Percentiles rank a stretch among this genome's conserved stretches.
Evolutionary conservation across 345 rosid genomes (phyloP).

Genomic region (Eucalyptus guilfoylei): DNA sequence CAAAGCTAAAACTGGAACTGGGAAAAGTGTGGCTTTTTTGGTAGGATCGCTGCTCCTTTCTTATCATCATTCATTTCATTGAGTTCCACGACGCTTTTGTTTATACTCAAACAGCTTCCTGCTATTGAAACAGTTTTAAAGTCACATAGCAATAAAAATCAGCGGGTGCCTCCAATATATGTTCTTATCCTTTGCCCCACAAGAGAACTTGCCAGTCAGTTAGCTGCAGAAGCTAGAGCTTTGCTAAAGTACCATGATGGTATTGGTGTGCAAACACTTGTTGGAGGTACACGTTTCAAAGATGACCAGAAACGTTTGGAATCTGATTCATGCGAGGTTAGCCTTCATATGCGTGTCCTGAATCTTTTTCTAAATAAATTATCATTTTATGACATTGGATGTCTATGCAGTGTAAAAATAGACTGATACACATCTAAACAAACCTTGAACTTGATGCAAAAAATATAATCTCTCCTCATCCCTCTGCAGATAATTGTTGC

Average conservation of each 20-base stretch:
- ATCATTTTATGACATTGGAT: background rate
- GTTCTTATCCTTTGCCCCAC: constrained; percentile 87
- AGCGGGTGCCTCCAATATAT: constrained; percentile 37
- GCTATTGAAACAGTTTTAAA: constrained; percentile 97
- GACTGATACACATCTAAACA: background rate
- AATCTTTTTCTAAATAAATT: background rate
- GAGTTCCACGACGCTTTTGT: constrained; percentile 9
- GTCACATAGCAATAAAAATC: constrained; percentile 24
- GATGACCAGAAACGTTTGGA: constrained; percentile 77
- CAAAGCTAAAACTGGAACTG: constrained; percentile 93
- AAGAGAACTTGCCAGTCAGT: constrained; percentile 91
- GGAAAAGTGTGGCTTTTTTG: constrained; percentile 85
- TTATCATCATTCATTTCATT: background rate
- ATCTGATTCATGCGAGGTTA: constrained; percentile 88
- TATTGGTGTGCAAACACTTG: constrained; percentile 73
- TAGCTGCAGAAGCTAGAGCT: constrained; percentile 91
- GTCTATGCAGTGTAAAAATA: background rate
- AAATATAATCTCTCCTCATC: background rate
- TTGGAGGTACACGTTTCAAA: constrained; percentile 94
- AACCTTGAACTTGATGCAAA: background rate
- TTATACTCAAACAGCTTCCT: constrained; percentile 84
- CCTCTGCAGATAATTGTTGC: constrained; percentile 69
- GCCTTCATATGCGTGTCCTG: background rate
- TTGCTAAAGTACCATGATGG: constrained; percentile 73
- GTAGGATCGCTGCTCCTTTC: constrained; percentile 25